Evolutionary conservation across 768 basidiomycete genomes (phyloP).

Genomic region (Leccinum variicolor): DNA sequence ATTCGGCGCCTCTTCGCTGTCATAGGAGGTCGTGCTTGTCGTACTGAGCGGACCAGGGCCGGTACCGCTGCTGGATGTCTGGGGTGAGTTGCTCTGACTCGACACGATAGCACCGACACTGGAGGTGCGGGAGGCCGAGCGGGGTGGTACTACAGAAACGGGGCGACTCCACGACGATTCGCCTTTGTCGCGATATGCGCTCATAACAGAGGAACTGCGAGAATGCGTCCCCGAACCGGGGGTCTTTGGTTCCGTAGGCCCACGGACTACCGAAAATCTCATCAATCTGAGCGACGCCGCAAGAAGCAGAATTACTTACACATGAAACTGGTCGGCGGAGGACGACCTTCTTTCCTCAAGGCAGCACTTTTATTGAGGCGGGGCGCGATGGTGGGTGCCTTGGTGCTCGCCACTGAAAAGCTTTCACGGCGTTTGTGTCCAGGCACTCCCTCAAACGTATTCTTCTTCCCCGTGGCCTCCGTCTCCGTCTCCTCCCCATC

Average conservation of each 20-base stretch:
- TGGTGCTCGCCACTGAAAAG: slow-evolving; percentile 60
- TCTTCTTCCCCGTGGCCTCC: slow-evolving; percentile 31
- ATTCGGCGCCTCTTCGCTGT: slow-evolving; percentile 20
- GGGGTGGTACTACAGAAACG: slow-evolving; percentile 27
- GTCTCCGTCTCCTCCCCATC: slow-evolving; percentile 29
- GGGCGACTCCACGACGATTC: slow-evolving; percentile 14
- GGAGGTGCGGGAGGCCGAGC: slow-evolving; percentile 43
- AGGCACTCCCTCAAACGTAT: slow-evolving; percentile 74
- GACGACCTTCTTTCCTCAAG: slow-evolving; percentile 42
- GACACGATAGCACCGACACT: slow-evolving; percentile 11
- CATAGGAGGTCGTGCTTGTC: slow-evolving; percentile 23
- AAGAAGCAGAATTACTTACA: slow-evolving; percentile 47
- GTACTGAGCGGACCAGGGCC: slow-evolving; percentile 28
- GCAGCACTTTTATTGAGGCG: slow-evolving; percentile 43
- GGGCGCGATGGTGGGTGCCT: slow-evolving; percentile 41
- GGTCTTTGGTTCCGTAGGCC: slow-evolving; percentile 38
- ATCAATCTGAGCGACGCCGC: neutral
- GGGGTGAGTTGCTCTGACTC: slow-evolving; percentile 25
- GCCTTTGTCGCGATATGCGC: slow-evolving; percentile 23
- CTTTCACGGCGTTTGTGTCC: slow-evolving; percentile 80
- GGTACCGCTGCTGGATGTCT: slow-evolving; percentile 24
- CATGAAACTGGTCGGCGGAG: slow-evolving; percentile 68
- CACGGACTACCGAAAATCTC: slow-evolving; percentile 41
- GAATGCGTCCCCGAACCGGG: slow-evolving; percentile 37
- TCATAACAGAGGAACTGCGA: slow-evolving; percentile 41